Base-by-base conservation (phyloP, 495 filamentous ascomycete genomes). In the Cercophora newfieldiana region DNA sequence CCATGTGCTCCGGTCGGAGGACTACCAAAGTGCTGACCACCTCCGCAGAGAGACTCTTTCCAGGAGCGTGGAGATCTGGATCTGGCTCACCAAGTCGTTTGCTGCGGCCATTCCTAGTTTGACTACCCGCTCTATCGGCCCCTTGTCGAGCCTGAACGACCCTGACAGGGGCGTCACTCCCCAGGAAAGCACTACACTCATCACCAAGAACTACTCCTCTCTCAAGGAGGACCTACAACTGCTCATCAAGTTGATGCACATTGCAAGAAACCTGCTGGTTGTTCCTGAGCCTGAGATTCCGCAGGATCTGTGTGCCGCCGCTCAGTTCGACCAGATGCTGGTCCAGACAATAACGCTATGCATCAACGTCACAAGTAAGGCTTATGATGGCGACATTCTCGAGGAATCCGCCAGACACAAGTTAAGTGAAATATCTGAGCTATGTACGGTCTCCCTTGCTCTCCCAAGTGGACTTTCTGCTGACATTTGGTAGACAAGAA, bases 321-420 rank as follows among this genome's bases (percentile, higher is more conserved):
- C 88, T 53, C 82, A 87, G 18, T 89, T 97, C 62, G 91, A 97
- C 72, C 87, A 91, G 70, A 86, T 92, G 71, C 87, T 97, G n/a
- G 85, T 92, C 66, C 88, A 90, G 62, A 79, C 94, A 26, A 90
- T 97, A 66, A 90, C 90, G 70, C 85, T 93, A 18, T 95, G 91
- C 74, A 88, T 96, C 29, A 86, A 91, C 59, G 92, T 97, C 0
- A 95, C 93, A 0, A 93, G 93, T 59, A 87, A 93, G 72, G 93
- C 92, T 0, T 97, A 92, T 67, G 93, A 96, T 74, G 91, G 92
- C 16, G 91, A 96, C 69, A 89, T 89, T 71, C 85, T 96, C 25
- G 89, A 92, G 64, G 89, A 90, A 59, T 68, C 73, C 2, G 79
- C 78, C 0, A 76, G 81, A 19, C 69, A 66, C 12, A 85, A 80